Base-by-base conservation (phyloP, 1,139 yeast genomes). In the Pichia sp. region DNA sequence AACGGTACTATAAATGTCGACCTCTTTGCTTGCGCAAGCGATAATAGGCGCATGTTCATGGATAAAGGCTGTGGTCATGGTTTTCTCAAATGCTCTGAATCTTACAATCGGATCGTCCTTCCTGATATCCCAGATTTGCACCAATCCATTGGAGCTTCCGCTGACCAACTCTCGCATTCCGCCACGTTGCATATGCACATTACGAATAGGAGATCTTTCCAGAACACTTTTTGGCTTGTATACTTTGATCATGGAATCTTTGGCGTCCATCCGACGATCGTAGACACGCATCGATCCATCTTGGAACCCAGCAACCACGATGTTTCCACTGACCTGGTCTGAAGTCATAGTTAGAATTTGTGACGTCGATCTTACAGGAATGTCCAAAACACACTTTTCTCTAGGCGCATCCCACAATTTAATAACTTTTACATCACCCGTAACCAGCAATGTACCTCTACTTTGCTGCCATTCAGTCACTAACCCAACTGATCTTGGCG, bases 381-480 rank as follows among this genome's bases (percentile, higher is more conserved):
- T 86, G 66, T 92, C 97, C 32, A 82, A 82, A 52, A 88, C 76
- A 67, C 97, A 87, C 54, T 87, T 75, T 67, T 93, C 99, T 45
- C 97, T 77, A 16, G 96, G 95, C 0, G 98, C 98, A 72, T 93
- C 99, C 99, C 99, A 93, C 1, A 92, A 78, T 57, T 96, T 76
- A 52, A 93, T 90, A 36, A 90, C 84, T 62, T 92, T 89, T 8
- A 90, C 96, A 73, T 93, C 99, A 49, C 99, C 99, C 52, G 97
- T 92, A 1, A 90, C 97, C 53, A 93, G 73, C 47, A 93, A 73
- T 1, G 96, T 83, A 0, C 99, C 99, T 60, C 97, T 76, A 49
- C 95, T 86, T 68, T 93, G 99, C 67, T 92, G 98, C 99, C 99
- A 93, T 64, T 93, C 98, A 5, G 93, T 83, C 41, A 90, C 80